phyloP scores from a whole-genome alignment of 257 asterid species.

The Prunella vulgaris region DNA sequence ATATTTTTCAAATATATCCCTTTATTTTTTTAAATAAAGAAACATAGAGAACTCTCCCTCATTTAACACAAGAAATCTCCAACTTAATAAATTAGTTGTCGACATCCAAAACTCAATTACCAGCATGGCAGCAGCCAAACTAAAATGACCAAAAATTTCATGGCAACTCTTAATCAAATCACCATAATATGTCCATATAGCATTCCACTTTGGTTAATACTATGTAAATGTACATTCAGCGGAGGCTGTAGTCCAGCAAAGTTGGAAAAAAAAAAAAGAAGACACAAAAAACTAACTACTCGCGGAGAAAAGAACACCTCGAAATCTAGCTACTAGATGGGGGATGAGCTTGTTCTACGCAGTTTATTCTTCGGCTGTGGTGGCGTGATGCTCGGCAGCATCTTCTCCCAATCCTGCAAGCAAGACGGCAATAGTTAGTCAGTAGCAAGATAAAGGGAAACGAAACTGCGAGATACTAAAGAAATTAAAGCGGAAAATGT shows the following conservation, averaged over 20 bases:
- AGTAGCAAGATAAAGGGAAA: background rate
- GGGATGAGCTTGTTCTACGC: constrained; percentile 55
- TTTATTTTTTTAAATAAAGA: too few species aligned
- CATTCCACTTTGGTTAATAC: constrained; percentile 19
- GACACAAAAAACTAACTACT: constrained; percentile 19
- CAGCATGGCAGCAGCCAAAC: too few species aligned
- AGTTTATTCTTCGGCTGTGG: constrained; percentile 44
- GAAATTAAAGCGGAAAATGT: too few species aligned
- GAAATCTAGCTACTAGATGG: constrained; percentile 31
- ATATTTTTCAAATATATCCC: too few species aligned
- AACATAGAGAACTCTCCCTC: too few species aligned
- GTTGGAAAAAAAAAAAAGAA: background rate
- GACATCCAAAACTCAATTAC: too few species aligned
- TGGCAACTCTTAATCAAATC: constrained; percentile 8
- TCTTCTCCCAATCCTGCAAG: constrained; percentile 51
- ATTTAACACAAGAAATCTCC: too few species aligned
- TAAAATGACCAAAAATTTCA: background rate
- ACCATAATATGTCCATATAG: constrained; percentile 19
- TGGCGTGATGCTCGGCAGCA: constrained; percentile 33
- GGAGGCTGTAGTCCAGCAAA: constrained; percentile 17
- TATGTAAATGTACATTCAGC: constrained; percentile 41
- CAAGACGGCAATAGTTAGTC: background rate
- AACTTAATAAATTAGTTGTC: too few species aligned
- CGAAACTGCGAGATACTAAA: background rate
- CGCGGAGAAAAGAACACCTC: background rate